Percentiles rank a stretch among this genome's conserved stretches.
These are phyloP conservation scores for Cucumis sativus DNA, from an alignment of 306 rosid genomes.

Conservation along the genomic window Cucumber_9930_V3 NC_026659.2:26228501-26229000, in stretches of 20 bases:
- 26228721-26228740: neutral
- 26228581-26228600: constrained; percentile 69
- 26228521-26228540: constrained; percentile 51
- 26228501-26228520: constrained; percentile 66
- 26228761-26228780: neutral
- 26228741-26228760: neutral
- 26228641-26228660: constrained; percentile 93
- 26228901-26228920: neutral
- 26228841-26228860: neutral
- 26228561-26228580: constrained; percentile 95
- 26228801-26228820: neutral
- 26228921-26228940: neutral
- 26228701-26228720: neutral
- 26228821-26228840: neutral
- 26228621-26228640: constrained; percentile 87
- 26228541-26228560: constrained; percentile 93
- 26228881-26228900: neutral
- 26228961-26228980: neutral
- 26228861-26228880: neutral
- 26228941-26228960: neutral
- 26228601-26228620: constrained; percentile 97
- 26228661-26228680: constrained; percentile 90
- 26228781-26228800: neutral
- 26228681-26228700: neutral
- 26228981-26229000: neutral